Conservation (phyloP, 768 basidiomycete genomes). For the Termitomyces sp. region DNA sequence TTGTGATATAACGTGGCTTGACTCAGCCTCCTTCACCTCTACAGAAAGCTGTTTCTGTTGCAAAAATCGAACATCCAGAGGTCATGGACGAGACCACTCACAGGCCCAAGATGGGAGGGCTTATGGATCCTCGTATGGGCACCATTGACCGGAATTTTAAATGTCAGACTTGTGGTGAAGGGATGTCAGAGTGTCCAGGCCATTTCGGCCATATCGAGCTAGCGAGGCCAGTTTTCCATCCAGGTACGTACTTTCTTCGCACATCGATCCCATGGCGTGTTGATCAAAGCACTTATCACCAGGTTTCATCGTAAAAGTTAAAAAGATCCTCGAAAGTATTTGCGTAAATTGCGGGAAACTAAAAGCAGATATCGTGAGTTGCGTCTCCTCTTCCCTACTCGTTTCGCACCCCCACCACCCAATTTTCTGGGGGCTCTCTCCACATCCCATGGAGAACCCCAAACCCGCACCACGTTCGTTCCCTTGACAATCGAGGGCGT, state of each 20-base stretch:
- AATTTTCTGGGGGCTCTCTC: conserved; percentile 99
- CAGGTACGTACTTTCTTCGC: conserved; percentile 50
- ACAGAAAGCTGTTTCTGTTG: conserved; percentile 98
- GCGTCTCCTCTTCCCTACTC: conserved; percentile 73
- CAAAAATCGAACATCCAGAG: conserved; percentile 97
- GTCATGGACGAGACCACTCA: conserved; percentile 95
- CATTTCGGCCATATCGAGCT: conserved; percentile 99
- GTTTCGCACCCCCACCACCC: conserved; percentile 93
- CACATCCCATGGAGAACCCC: conserved; percentile 87
- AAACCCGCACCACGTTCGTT: conserved; percentile 79
- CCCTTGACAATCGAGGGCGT: conserved; percentile 77
- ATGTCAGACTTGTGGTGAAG: conserved; percentile 99
- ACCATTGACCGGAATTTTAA: conserved; percentile 98
- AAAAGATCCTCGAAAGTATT: conserved; percentile 98
- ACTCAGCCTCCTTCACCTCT: conserved; percentile 14
- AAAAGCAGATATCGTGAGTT: conserved; percentile 96
- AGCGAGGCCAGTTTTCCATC: conserved; percentile 94
- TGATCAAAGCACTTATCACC: neutral
- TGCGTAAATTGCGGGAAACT: conserved; percentile 98
- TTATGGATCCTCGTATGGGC: conserved; percentile 98
- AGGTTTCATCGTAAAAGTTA: conserved; percentile 98
- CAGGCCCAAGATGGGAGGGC: conserved; percentile 85
- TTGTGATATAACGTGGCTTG: neutral
- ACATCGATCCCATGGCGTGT: neutral
- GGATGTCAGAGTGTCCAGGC: conserved; percentile 99